Percentiles rank a stretch among this genome's conserved stretches.
Conservation (phyloP, 1,284 basidiomycete genomes). For the Dichomitus squalens region DNA sequence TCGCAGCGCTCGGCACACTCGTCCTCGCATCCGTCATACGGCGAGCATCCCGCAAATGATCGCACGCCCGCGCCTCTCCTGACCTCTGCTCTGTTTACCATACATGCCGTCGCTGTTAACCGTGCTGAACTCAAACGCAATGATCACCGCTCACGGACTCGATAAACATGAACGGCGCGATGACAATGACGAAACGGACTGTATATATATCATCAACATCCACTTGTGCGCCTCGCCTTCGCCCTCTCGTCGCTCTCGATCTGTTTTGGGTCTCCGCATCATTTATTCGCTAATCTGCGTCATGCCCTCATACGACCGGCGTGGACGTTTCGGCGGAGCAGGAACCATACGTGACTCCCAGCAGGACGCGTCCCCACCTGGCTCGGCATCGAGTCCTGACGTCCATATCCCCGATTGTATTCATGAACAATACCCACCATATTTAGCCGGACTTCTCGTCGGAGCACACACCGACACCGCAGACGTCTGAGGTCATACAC, state of each 20-base stretch:
- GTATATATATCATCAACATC: background rate
- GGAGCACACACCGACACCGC: background rate
- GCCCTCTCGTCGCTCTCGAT: conserved; percentile 1
- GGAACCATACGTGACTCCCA: background rate
- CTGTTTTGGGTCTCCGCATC: conserved; percentile 2
- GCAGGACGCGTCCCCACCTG: too few species aligned
- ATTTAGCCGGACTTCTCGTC: too few species aligned
- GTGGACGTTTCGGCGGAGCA: background rate
- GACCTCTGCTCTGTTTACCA: background rate
- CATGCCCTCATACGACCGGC: background rate
- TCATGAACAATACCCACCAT: too few species aligned
- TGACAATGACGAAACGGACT: background rate
- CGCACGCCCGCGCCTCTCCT: conserved; percentile 16
- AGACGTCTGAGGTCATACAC: background rate
- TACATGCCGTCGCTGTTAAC: background rate
- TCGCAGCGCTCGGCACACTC: conserved; percentile 84
- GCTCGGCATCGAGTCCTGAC: too few species aligned
- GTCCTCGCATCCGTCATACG: conserved; percentile 83
- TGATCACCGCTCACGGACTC: background rate
- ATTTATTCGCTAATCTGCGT: conserved; percentile 13
- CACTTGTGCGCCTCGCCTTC: background rate
- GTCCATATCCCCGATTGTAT: too few species aligned
- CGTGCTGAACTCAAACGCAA: background rate
- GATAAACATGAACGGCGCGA: too few species aligned
- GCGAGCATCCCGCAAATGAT: conserved; percentile 78